Base-by-base conservation (phyloP, 2,329 filamentous ascomycete species). In the Botrytis fabae region DNA sequence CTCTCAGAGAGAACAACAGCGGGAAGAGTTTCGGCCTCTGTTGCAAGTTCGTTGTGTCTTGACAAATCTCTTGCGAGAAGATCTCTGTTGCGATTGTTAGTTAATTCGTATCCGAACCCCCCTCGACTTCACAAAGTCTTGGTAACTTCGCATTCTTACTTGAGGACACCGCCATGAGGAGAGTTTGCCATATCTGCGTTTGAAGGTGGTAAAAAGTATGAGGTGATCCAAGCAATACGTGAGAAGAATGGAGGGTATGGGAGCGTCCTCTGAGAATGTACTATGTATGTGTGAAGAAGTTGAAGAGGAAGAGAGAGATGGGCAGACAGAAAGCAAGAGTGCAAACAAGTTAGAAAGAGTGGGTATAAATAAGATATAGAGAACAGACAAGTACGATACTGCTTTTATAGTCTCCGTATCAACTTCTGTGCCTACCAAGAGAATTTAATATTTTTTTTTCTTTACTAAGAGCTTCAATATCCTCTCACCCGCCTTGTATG, bases 131-230 rank as follows among this genome's bases (percentile, higher is more conserved):
- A 64, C 42, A 22, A 44, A 28, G 40, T 38, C n/a, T 48, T 38
- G 32, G 59, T n/a, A 12, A 28, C 20, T 72, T 64, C 25, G n/a
- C 38, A 68, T 57, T 68, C 77, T 72, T 71, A 79, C 92, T 98
- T 98, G 81, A 99, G 93, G 87, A 95, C 87, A 82, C 96, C 96
- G 85, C 95, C 95, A 82, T 96, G 92, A 78, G 93, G 93, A 83
- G 89, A 80, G 84, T 91, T 91, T 80, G 89, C 89, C 89, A 91
- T 91, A 77, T 77, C 86, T 80, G 42, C 62, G 44, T 62, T 38
- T 48, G n/a, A 32, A 16, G 25, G 28, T 38, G 38, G n/a, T 44
- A 28, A 40, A 71, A 38, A n/a, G 48, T n/a, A 54, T 16, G 40
- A 68, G 35, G 8, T n/a, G n/a, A 42, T 64, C 22, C 35, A n/a